These are phyloP conservation scores for Xeromyces bisporus DNA, from an alignment of 495 filamentous ascomycete genomes.

Conservation along the genomic window DNA sequence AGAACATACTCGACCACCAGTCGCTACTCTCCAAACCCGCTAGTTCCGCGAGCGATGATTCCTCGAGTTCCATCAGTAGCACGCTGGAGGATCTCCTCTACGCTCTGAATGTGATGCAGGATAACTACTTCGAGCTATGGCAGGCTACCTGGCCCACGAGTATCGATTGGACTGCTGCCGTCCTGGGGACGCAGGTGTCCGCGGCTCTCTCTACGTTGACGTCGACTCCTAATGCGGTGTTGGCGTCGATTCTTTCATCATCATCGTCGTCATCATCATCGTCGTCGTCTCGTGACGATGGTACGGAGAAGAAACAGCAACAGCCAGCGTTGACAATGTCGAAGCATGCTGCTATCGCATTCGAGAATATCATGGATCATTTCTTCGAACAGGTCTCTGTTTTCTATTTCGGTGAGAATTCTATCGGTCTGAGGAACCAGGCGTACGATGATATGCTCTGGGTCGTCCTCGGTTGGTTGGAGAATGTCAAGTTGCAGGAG, in stretches of 20 bases:
- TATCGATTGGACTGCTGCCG: slow-evolving; percentile 92
- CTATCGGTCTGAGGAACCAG: slow-evolving; percentile 54
- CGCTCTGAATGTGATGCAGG: slow-evolving; percentile 60
- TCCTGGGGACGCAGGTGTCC: slow-evolving; percentile 66
- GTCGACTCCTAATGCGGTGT: slow-evolving; percentile 11
- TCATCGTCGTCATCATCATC: too few relatives aligned
- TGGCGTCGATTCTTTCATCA: slow-evolving; percentile 5
- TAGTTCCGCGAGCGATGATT: too few relatives aligned
- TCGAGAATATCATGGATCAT: slow-evolving; percentile 62
- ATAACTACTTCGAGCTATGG: slow-evolving; percentile 57
- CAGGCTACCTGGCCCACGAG: slow-evolving; percentile 68
- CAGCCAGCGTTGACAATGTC: slow-evolving; percentile 1
- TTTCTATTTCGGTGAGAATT: slow-evolving; percentile 80
- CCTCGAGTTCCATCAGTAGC: slow-evolving; percentile 5
- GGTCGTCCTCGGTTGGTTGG: slow-evolving; percentile 89
- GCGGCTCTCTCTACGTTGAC: slow-evolving; percentile 50
- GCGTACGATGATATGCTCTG: slow-evolving; percentile 96
- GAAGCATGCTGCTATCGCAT: slow-evolving; percentile 25
- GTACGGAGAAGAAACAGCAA: slow-evolving; percentile 7
- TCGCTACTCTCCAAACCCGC: too few relatives aligned
- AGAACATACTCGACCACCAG: too few relatives aligned
- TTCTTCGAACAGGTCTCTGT: slow-evolving; percentile 60
- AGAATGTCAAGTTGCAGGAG: slow-evolving; percentile 59
- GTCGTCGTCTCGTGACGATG: slow-evolving; percentile 9
- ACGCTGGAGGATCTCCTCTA: slow-evolving; percentile 31